Conservation (phyloP, 2,329 filamentous ascomycete genomes). For the Verticillium albo-atrum region DNA sequence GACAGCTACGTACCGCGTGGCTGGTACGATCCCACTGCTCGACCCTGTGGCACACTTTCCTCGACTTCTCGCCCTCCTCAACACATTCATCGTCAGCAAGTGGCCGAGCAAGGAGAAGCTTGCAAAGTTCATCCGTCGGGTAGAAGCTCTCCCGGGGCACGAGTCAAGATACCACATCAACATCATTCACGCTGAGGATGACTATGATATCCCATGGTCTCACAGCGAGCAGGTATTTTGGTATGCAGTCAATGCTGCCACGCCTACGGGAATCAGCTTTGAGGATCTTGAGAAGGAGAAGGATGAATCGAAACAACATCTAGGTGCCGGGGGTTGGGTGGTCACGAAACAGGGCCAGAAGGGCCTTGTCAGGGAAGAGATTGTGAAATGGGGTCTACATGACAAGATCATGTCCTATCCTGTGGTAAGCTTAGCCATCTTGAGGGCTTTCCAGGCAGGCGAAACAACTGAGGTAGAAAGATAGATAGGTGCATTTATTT, state of each 20-base stretch:
- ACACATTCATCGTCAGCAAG: constrained; percentile 40
- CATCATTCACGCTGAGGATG: constrained; percentile 47
- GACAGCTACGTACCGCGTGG: constrained; percentile 53
- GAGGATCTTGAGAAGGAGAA: constrained; percentile 43
- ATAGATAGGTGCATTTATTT: background rate
- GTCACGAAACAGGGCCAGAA: constrained; percentile 40
- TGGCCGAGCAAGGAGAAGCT: constrained; percentile 48
- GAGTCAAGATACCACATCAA: constrained; percentile 35
- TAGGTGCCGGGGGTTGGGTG: constrained; percentile 45
- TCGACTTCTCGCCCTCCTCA: constrained; percentile 37
- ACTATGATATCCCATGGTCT: constrained; percentile 44
- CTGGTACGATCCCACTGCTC: constrained; percentile 48
- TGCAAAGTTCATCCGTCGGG: constrained; percentile 14
- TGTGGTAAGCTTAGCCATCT: constrained; percentile 45
- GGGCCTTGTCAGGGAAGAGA: constrained; percentile 48
- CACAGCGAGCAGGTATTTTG: constrained; percentile 48
- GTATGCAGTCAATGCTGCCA: constrained; percentile 49
- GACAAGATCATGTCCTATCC: constrained; percentile 56
- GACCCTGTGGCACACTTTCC: constrained; percentile 46
- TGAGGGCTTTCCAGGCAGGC: constrained; percentile 33
- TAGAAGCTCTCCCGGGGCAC: constrained; percentile 20
- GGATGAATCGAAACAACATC: constrained; percentile 24
- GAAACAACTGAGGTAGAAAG: background rate
- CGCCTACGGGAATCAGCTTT: constrained; percentile 26
- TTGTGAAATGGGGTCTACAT: constrained; percentile 51